phyloP scores from a whole-genome alignment of 2,329 filamentous ascomycete species.

The Cladosporium sp. region DNA sequence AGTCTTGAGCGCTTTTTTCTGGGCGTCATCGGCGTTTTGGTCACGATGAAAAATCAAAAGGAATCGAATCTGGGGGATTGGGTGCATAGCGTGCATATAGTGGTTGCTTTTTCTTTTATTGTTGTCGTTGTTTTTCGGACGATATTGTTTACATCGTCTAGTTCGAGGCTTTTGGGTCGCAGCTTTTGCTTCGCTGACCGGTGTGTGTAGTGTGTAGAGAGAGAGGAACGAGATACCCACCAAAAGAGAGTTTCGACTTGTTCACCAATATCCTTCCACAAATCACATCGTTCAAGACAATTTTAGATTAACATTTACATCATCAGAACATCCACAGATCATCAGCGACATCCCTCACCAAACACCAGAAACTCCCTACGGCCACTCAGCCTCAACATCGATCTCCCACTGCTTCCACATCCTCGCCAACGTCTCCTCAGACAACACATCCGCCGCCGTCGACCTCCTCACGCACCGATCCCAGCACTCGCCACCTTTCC shows the following conservation, averaged over 20 bases:
- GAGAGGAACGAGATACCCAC: constrained; percentile 20
- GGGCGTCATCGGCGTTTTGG: constrained; percentile 17
- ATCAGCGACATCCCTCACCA: background rate
- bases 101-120: constrained; percentile 17
- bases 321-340: background rate
- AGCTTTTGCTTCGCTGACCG: constrained; percentile 41
- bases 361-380: background rate
- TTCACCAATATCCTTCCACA: background rate
- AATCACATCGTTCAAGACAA: background rate
- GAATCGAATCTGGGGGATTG: constrained; percentile 1
- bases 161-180: constrained; percentile 31
- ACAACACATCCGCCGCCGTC: constrained; percentile 15
- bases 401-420: constrained; percentile 18
- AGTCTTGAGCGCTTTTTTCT: constrained; percentile 15
- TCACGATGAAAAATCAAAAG: constrained; percentile 15
- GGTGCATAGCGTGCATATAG: constrained; percentile 24
- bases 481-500: constrained; percentile 18
- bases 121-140: background rate
- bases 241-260: constrained; percentile 19
- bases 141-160: constrained; percentile 12
- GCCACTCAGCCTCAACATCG: constrained; percentile 16
- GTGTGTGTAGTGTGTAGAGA: constrained; percentile 4
- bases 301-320: background rate
- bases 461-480: constrained; percentile 14
- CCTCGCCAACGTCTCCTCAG: constrained; percentile 6